These are phyloP conservation scores for Triticum monococcum DNA, from an alignment of 176 grass and related monocot genomes.

Conservation along the genomic window DNA sequence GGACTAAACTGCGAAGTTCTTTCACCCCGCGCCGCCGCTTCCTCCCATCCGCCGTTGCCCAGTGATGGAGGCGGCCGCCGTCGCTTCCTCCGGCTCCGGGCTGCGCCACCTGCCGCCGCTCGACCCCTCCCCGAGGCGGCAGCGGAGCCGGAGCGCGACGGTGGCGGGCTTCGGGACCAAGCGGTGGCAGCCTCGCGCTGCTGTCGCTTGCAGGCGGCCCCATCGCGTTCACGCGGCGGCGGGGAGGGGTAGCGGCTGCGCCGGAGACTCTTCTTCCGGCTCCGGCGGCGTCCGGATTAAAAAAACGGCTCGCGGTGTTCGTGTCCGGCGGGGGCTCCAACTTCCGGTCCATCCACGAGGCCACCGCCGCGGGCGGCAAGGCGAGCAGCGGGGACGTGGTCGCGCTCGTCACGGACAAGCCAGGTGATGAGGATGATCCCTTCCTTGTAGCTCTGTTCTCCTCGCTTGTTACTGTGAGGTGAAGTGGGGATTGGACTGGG, in stretches of 20 bases:
- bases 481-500: neutral
- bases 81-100: neutral
- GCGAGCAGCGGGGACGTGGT: conserved; percentile 38
- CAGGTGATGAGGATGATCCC: conserved; percentile 21
- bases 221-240: neutral
- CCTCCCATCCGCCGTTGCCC: neutral
- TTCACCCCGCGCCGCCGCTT: neutral
- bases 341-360: conserved; percentile 48
- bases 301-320: conserved; percentile 53
- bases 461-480: neutral
- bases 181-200: neutral
- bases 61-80: conserved; percentile 4
- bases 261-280: neutral
- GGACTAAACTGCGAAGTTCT: neutral
- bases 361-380: conserved; percentile 6
- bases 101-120: neutral
- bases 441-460: too few species aligned
- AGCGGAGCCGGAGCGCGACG: neutral
- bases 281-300: too few species aligned
- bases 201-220: neutral
- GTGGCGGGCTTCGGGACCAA: neutral
- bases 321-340: conserved; percentile 58
- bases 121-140: neutral
- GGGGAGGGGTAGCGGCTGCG: neutral
- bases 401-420: conserved; percentile 51